Percentiles rank a stretch among this genome's conserved stretches.
These are phyloP conservation scores for Vigna nakashimae DNA, from an alignment of 306 rosid species.

Conservation along the genomic window DNA sequence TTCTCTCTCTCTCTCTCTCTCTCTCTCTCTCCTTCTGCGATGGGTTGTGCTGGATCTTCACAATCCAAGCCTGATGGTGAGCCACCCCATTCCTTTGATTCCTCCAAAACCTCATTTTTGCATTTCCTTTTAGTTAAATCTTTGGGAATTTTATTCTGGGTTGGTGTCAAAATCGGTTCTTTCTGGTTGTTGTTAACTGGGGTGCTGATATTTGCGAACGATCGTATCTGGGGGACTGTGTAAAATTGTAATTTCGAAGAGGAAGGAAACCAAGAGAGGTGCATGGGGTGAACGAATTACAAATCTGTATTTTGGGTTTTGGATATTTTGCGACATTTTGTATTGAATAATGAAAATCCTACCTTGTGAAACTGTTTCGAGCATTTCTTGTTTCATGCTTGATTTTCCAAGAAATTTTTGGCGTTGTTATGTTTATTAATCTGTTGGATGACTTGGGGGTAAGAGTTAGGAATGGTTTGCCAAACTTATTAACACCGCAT, in stretches of 20 bases:
- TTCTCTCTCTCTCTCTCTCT: not conserved
- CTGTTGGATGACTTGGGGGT: constrained; percentile 18
- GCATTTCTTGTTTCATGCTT: not conserved
- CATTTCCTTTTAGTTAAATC: constrained; percentile 44
- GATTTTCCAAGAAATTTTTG: constrained; percentile 7
- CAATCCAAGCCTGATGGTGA: constrained; percentile 84
- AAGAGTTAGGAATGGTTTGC: not conserved
- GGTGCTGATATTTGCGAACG: not conserved
- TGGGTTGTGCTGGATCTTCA: constrained; percentile 97
- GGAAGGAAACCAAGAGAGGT: not conserved
- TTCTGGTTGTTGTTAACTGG: constrained; percentile 11
- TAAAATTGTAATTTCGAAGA: constrained; percentile 1
- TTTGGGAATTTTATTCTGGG: not conserved
- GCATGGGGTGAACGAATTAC: not conserved
- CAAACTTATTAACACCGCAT: not conserved
- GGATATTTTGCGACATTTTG: constrained; percentile 23
- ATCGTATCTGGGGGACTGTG: not conserved
- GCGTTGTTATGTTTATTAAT: constrained; percentile 5
- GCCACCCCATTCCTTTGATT: constrained; percentile 34
- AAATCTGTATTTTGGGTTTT: not conserved
- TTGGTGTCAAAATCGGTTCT: constrained; percentile 20
- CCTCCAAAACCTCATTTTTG: constrained; percentile 26
- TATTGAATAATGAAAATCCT: constrained; percentile 2
- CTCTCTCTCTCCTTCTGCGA: constrained; percentile 34
- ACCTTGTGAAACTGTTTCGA: not conserved